Percentiles rank a stretch among this genome's conserved stretches.
These are phyloP conservation scores for Penicillium rolfsii DNA, from an alignment of 2,329 filamentous ascomycete species.

Conservation along the genomic window DNA sequence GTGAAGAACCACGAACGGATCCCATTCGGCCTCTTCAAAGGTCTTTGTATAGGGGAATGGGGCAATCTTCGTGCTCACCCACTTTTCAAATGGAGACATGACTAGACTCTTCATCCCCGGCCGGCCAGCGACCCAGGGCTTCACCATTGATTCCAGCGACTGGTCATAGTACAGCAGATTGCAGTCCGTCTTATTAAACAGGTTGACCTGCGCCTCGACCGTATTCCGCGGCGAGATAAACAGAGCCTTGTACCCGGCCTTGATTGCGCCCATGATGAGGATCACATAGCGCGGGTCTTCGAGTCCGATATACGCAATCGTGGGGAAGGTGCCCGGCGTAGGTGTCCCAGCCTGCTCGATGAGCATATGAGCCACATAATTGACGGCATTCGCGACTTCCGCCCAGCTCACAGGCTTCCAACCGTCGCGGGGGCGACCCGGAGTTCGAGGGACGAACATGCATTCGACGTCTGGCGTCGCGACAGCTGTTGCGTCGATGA, in stretches of 20 bases:
- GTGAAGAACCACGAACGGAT: constrained; percentile 13
- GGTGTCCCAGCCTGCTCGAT: constrained; percentile 3
- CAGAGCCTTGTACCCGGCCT: constrained; percentile 13
- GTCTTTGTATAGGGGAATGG: constrained; percentile 10
- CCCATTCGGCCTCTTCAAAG: constrained; percentile 9
- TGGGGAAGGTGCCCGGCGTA: constrained; percentile 8
- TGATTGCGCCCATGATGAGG: constrained; percentile 12
- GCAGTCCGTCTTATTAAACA: constrained; percentile 10
- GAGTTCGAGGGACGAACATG: constrained; percentile 5
- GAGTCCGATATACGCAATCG: constrained; percentile 12
- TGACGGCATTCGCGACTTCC: constrained; percentile 14
- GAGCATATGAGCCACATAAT: constrained; percentile 9
- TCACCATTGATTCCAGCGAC: constrained; percentile 5
- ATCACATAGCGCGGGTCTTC: constrained; percentile 9
- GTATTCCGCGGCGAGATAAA: constrained; percentile 14
- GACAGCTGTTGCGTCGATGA: constrained; percentile 11
- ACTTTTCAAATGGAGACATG: constrained; percentile 4
- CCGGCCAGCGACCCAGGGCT: constrained; percentile 5
- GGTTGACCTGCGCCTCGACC: constrained; percentile 8
- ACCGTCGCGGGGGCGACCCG: not conserved
- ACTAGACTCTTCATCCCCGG: constrained; percentile 5
- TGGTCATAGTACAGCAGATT: constrained; percentile 9
- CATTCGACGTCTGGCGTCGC: constrained; percentile 10
- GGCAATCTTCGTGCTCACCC: not conserved
- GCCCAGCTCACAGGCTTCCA: constrained; percentile 13